Evolutionary conservation across 768 basidiomycete genomes (phyloP), one percentile per base, ranked within the genome.

Genomic region (Pleurotus eryngii): DNA sequence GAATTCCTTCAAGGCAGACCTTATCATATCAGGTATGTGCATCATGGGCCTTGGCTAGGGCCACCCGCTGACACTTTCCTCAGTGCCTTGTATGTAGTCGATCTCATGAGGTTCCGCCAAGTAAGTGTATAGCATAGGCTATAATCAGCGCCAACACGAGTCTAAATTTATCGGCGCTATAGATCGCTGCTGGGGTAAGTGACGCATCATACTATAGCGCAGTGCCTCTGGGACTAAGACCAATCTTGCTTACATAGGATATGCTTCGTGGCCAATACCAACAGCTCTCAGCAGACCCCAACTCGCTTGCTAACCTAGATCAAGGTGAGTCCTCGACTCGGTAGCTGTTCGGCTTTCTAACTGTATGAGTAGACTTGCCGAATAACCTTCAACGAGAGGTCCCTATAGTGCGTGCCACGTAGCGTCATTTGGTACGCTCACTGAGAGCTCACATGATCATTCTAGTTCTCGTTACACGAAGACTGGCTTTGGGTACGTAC

Each of bases 31-130:
- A 95, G 92, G 92, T 92, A 60, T 22, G 81, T 26, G 18, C 62
- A 42, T 7, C 6, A 42, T 37, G 35, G 5, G 24, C 9, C 60
- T 30, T 35, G 59, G 15, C 30, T 35, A 12, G 3, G 5, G 45
- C n/a, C 57, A 38, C 53, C 53, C 26, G 6, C 57, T 66, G 48
- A 67, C 30, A 53, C 11, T 49, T 11, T 58, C 37, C 56, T 6
- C 45, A 97, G 95, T 70, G 97, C 97, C 0, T 75, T 99, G 3
- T 99, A 98, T 68, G 93, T 98, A 11, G 85, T 99, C 47, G 97
- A 98, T 71, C 83, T 99, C 8, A 91, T 92, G 46, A 85, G 91
- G 38, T 98, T 99, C 84, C 86, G 97, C 63, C 90, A 95, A 76
- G 89, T 91, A 60, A 18, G 78, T 67, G n/a, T 3, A 38, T 24